These are phyloP conservation scores for Alternaria angustiovoidea DNA, from an alignment of 2,329 filamentous ascomycete species.

Conservation along the genomic window DNA sequence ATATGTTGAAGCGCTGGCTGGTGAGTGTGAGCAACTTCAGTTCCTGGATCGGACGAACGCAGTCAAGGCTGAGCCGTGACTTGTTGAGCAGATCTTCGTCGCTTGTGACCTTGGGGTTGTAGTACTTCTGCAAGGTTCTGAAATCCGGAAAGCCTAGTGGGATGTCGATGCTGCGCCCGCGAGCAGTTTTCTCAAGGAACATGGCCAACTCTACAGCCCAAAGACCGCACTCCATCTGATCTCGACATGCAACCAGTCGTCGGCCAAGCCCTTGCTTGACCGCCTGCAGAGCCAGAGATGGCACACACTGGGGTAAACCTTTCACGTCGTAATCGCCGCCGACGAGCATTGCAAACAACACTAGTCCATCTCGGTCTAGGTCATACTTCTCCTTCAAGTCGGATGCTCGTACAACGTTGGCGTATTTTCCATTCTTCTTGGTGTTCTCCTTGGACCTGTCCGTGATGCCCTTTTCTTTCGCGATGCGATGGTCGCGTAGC, in stretches of 20 bases:
- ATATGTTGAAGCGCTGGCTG: slow-evolving; percentile 50
- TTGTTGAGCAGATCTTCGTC: slow-evolving; percentile 41
- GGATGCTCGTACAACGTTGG: slow-evolving; percentile 43
- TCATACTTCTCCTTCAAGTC: slow-evolving; percentile 37
- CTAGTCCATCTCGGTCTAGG: slow-evolving; percentile 48
- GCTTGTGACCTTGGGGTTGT: slow-evolving; percentile 46
- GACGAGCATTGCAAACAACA: slow-evolving; percentile 53
- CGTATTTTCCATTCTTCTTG: slow-evolving; percentile 39
- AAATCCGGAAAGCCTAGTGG: slow-evolving; percentile 31
- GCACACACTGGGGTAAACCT: slow-evolving; percentile 51
- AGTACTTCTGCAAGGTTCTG: slow-evolving; percentile 49
- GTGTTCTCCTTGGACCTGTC: slow-evolving; percentile 41
- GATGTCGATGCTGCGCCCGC: slow-evolving; percentile 15
- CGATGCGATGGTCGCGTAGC: slow-evolving; percentile 47
- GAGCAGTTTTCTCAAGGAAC: slow-evolving; percentile 13
- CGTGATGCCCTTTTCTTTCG: slow-evolving; percentile 29
- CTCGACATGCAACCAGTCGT: slow-evolving; percentile 33
- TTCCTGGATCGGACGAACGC: slow-evolving; percentile 44
- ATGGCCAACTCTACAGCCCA: slow-evolving; percentile 41
- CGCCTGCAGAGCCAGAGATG: slow-evolving; percentile 36
- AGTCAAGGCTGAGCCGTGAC: slow-evolving; percentile 39
- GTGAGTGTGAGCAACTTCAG: slow-evolving; percentile 46
- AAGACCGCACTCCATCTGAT: slow-evolving; percentile 25
- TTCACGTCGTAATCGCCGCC: slow-evolving; percentile 55
- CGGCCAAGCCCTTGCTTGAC: slow-evolving; percentile 42